Evolutionary conservation across 2,329 filamentous ascomycete genomes (phyloP).

Genomic region (Sclerotinia nivalis): DNA sequence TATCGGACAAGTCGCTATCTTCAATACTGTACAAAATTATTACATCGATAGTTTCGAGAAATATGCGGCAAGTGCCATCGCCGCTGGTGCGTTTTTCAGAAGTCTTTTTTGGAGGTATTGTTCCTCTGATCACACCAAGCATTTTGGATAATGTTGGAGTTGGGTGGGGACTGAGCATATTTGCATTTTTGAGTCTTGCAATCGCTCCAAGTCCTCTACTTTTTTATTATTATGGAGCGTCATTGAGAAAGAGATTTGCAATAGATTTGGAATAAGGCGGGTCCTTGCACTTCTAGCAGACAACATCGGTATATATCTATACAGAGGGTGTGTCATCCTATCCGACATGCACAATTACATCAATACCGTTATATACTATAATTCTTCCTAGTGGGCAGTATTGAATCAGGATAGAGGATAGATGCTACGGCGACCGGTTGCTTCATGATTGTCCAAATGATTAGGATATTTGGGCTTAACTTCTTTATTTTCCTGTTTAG

Average conservation of each 20-base stretch:
- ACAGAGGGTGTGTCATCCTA: not conserved
- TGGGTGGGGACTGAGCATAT: slow-evolving; percentile 52
- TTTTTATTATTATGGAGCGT: slow-evolving; percentile 51
- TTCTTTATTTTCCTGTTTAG: not conserved
- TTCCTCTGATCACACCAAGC: slow-evolving; percentile 48
- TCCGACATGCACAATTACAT: not conserved
- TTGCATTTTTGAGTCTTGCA: slow-evolving; percentile 48
- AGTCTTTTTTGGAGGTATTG: slow-evolving; percentile 48
- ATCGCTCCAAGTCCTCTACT: slow-evolving; percentile 52
- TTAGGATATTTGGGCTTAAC: not conserved
- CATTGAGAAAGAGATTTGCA: slow-evolving; percentile 48
- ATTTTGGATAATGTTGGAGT: slow-evolving; percentile 49
- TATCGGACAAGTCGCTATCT: slow-evolving; percentile 53
- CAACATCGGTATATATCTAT: not conserved
- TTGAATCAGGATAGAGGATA: not conserved
- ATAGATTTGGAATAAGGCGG: slow-evolving; percentile 39
- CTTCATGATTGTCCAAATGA: not conserved
- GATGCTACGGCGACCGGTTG: not conserved
- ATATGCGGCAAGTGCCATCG: slow-evolving; percentile 52
- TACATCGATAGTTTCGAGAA: slow-evolving; percentile 54
- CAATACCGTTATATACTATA: not conserved
- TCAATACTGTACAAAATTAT: slow-evolving; percentile 56
- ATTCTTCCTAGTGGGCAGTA: not conserved
- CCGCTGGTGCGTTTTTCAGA: slow-evolving; percentile 51
- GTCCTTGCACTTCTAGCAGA: not conserved